Conservation (phyloP, 108 stramenopile genomes). For the Pseudonitzschia delicatissima region DNA sequence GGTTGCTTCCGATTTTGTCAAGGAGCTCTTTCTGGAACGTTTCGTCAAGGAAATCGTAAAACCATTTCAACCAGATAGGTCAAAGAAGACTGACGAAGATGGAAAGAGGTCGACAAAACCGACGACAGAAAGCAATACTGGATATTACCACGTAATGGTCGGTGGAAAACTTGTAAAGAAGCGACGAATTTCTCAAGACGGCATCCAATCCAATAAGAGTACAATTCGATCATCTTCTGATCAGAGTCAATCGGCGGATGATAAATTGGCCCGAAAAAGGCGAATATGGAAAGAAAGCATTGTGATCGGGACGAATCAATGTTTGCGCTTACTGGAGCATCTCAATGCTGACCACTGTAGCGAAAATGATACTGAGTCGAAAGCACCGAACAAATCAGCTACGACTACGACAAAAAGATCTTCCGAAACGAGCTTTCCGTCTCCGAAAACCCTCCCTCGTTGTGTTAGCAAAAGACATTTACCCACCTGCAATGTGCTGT, state of each 20-base stretch:
- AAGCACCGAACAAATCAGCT: not conserved
- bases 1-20: constrained; percentile 37
- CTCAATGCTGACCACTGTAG: not conserved
- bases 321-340: constrained; percentile 48
- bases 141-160: constrained; percentile 15
- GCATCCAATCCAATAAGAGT: constrained; percentile 3
- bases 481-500: constrained; percentile 58
- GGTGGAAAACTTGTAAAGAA: constrained; percentile 19
- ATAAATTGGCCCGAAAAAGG: constrained; percentile 1
- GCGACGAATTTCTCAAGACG: not conserved
- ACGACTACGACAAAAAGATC: not conserved
- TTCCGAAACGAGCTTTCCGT: too few relatives aligned
- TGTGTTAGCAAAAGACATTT: constrained; percentile 54
- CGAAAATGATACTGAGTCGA: not conserved
- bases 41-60: constrained; percentile 64
- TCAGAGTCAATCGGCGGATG: not conserved
- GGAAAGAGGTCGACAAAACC: not conserved
- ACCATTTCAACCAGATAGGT: constrained; percentile 19
- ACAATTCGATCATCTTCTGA: too few relatives aligned
- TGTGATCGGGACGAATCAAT: constrained; percentile 66
- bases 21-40: constrained; percentile 62
- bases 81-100: not conserved
- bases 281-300: constrained; percentile 35
- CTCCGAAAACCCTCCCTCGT: constrained; percentile 39
- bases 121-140: constrained; percentile 1